A percentile compares a stretch with the other conserved stretches of the same genome.
These are phyloP conservation scores for Fraxinus ornus DNA, from an alignment of 305 asterid species.

Conservation along the genomic window DNA sequence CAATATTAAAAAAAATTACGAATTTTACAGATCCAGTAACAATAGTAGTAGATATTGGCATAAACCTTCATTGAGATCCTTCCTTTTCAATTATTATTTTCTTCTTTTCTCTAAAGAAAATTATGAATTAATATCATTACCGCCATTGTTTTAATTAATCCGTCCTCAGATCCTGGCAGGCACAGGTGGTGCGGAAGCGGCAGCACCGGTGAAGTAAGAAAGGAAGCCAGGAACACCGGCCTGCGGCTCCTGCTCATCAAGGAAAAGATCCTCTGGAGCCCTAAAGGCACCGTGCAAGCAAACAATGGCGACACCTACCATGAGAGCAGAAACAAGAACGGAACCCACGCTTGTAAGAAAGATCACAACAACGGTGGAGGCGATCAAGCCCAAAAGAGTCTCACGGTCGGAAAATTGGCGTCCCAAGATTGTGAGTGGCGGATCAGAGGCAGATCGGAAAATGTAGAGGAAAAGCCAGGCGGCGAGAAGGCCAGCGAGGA, in stretches of 20 bases:
- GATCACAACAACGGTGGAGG: slow-evolving; percentile 52
- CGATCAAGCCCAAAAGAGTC: slow-evolving; percentile 45
- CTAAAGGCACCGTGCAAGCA: slow-evolving; percentile 75
- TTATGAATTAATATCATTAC: background rate
- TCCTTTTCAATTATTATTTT: background rate
- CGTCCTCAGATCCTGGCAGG: slow-evolving; percentile 52
- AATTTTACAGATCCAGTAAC: background rate
- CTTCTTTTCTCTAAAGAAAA: slow-evolving; percentile 3
- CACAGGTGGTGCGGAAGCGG: slow-evolving; percentile 43
- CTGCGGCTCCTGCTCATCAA: slow-evolving; percentile 73
- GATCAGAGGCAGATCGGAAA: slow-evolving; percentile 42
- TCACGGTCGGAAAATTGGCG: slow-evolving; percentile 61
- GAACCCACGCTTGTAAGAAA: slow-evolving; percentile 87
- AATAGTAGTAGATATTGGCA: background rate
- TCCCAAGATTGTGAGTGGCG: slow-evolving; percentile 38
- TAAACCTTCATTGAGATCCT: background rate
- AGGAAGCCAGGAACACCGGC: slow-evolving; percentile 54
- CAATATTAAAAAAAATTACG: background rate
- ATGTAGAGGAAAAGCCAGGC: slow-evolving; percentile 52
- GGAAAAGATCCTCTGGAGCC: slow-evolving; percentile 80
- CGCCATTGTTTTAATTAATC: slow-evolving; percentile 3
- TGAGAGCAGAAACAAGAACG: slow-evolving; percentile 74
- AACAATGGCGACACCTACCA: slow-evolving; percentile 70
- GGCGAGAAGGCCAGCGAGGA: slow-evolving; percentile 44
- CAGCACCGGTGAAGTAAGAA: slow-evolving; percentile 56